These are phyloP conservation scores for Talaromyces marneffei DNA, from an alignment of 2,329 filamentous ascomycete genomes.

Conservation along the genomic window DNA sequence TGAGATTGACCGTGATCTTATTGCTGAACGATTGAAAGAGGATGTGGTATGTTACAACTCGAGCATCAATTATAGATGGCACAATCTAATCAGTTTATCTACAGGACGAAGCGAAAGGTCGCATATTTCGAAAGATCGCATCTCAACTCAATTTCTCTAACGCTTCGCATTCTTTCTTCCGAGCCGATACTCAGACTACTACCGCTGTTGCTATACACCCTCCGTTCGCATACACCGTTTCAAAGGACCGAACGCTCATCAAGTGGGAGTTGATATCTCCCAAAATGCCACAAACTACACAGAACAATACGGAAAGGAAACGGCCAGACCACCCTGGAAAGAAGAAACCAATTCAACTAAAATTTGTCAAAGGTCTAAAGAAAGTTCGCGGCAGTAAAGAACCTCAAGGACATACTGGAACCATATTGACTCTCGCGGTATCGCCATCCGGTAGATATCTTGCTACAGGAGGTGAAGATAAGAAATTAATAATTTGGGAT, in stretches of 20 bases:
- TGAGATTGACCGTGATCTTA: constrained; percentile 85
- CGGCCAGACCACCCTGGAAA: constrained; percentile 55
- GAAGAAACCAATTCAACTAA: constrained; percentile 42
- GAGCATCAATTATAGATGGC: neutral
- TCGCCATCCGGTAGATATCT: constrained; percentile 87
- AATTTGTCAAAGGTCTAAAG: constrained; percentile 45
- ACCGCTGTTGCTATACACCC: constrained; percentile 74
- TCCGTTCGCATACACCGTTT: constrained; percentile 80
- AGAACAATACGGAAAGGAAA: constrained; percentile 54
- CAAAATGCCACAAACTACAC: constrained; percentile 10
- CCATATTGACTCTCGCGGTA: constrained; percentile 77
- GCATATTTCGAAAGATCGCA: constrained; percentile 76
- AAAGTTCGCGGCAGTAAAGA: constrained; percentile 36
- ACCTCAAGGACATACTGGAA: constrained; percentile 67
- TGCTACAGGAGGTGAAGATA: constrained; percentile 81
- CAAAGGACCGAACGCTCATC: constrained; percentile 74
- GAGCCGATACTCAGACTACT: constrained; percentile 68
- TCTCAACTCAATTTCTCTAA: constrained; percentile 63
- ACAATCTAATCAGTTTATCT: constrained; percentile 2
- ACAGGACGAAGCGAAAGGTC: constrained; percentile 76
- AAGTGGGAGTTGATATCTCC: constrained; percentile 76
- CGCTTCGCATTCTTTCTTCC: constrained; percentile 66
- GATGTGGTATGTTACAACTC: constrained; percentile 58
- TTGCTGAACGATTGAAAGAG: constrained; percentile 83
- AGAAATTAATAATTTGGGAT: constrained; percentile 81